A percentile compares a stretch with the other conserved stretches of the same genome.
Evolutionary conservation across 345 rosid species (phyloP).

Genomic region (Boechera divaricarpa): DNA sequence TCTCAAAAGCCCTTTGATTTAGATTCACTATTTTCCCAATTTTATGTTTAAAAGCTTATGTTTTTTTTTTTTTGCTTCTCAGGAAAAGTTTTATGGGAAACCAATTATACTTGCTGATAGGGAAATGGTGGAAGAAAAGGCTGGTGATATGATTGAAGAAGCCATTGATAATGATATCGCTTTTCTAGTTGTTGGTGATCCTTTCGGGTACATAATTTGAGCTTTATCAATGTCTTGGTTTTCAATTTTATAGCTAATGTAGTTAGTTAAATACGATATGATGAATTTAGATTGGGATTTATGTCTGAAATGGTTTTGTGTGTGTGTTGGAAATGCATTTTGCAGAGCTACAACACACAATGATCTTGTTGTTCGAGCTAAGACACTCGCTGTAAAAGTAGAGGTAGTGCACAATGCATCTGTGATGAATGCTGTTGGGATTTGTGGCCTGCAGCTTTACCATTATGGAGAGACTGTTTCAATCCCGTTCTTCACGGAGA

Average conservation of each 20-base stretch:
- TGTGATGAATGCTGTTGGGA: conserved; percentile 89
- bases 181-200: conserved; percentile 95
- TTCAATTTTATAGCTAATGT: not conserved
- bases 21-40: not conserved
- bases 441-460: conserved; percentile 91
- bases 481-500: conserved; percentile 80
- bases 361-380: conserved; percentile 94
- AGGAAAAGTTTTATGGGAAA: conserved; percentile 81
- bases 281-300: not conserved
- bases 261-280: not conserved
- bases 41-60: not conserved
- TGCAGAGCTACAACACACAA: conserved; percentile 91
- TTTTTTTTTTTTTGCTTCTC: not conserved
- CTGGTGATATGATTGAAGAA: conserved; percentile 62
- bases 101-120: conserved; percentile 75
- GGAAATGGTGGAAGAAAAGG: conserved; percentile 93
- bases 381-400: conserved; percentile 66
- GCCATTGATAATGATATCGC: conserved; percentile 63
- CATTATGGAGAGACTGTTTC: conserved; percentile 95
- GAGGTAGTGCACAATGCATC: conserved; percentile 93
- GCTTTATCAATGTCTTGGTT: not conserved
- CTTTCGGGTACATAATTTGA: conserved; percentile 65
- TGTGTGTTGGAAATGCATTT: not conserved
- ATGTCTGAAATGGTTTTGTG: not conserved
- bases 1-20: not conserved